Base-by-base conservation (phyloP, 148 eudicot species). In the Spergularia bocconei region DNA sequence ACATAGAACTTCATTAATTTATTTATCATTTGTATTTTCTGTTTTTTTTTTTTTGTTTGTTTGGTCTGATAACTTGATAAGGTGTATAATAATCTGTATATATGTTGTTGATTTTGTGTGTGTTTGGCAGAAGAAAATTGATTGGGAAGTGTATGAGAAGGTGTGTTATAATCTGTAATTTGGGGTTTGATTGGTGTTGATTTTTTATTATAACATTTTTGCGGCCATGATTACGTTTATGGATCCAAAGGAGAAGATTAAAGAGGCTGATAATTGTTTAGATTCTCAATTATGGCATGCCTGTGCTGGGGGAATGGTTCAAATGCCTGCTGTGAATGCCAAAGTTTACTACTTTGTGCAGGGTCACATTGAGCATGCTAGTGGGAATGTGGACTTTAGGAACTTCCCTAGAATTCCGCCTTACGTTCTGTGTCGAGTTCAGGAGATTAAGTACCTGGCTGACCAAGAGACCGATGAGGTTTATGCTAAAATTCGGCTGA, bases 271-370 rank as follows among this genome's bases (percentile, higher is more conserved):
- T 61, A 87, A 80, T 69, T 82, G 90, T 75, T 84, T 94, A 76
- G 98, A 92, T 86, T 88, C 98, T 56, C 98, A 94, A 70, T 72
- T 94, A 71, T 94, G 98, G 98, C 98, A 94, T 83, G 98, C 96
- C 59, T 94, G 98, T 79, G 98, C 98, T 51, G 98, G 98, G 8
- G 91, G 96, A 11, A 92, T 94, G 97, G 93, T 94, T 44, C 98
- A 94, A 79, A 91, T 94, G 96, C 93, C 97, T 0, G 62, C 76
- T 10, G 85, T 89, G 41, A 86, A 83, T 72, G 67, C 98, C 0
- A 86, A 81, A 74, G 89, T 89, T 13, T 92, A 81, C 65, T 94
- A 94, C 77, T 94, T 94, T 72, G 89, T 90, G 41, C 97, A 94
- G 51, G 98, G 98, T 47, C 98, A 94, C 57, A 78, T 88, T 0